Evolutionary conservation across 192 early-diverging fungal species (phyloP).

Genomic region (Coemansia sp.): DNA sequence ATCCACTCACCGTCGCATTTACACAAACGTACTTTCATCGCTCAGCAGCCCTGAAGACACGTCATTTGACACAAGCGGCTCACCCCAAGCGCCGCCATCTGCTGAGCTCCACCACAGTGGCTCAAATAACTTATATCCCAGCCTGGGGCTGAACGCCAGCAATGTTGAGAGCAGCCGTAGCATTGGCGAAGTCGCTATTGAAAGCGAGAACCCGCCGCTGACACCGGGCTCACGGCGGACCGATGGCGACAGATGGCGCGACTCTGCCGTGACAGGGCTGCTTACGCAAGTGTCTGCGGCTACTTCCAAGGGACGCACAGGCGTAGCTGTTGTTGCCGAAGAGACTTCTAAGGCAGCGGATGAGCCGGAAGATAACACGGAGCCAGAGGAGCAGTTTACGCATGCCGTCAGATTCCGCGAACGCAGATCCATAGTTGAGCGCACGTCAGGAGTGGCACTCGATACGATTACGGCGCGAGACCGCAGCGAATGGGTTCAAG

Average conservation of each 20-base stretch:
- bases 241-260: slow-evolving; percentile 31
- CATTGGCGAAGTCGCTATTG: background rate
- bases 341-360: background rate
- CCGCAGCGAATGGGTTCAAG: background rate
- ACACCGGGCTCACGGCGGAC: background rate
- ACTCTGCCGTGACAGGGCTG: slow-evolving; percentile 43
- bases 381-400: background rate
- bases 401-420: slow-evolving; percentile 2
- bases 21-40: slow-evolving; percentile 27
- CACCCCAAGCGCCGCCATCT: background rate
- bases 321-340: background rate
- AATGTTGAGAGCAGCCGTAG: slow-evolving; percentile 16
- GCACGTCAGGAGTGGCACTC: slow-evolving; percentile 35
- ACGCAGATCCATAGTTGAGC: slow-evolving; percentile 10
- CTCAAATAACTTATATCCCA: background rate
- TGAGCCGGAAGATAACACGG: background rate
- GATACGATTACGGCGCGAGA: slow-evolving; percentile 34
- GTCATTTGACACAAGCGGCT: slow-evolving; percentile 4
- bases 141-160: slow-evolving; percentile 14
- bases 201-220: background rate
- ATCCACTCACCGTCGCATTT: slow-evolving; percentile 36
- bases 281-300: slow-evolving; percentile 28
- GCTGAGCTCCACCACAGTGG: slow-evolving; percentile 4
- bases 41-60: slow-evolving; percentile 12
- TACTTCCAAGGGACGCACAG: slow-evolving; percentile 15